Evolutionary conservation across 2,329 filamentous ascomycete genomes (phyloP).

Genomic region (Stenocarpella maydis): DNA sequence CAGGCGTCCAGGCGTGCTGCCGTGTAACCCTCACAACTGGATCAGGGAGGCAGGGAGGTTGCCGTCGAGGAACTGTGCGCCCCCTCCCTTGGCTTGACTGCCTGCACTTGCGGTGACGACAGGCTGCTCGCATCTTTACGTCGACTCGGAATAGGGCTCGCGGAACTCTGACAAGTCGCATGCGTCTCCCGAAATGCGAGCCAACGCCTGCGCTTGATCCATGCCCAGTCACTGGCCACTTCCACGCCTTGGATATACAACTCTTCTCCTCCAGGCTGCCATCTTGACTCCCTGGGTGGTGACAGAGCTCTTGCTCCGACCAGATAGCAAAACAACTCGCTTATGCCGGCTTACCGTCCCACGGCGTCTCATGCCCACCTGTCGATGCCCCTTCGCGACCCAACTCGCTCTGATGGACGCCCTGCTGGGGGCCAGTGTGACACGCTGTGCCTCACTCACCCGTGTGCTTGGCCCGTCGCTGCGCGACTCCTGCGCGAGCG

Average conservation of each 20-base stretch:
- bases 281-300: neutral
- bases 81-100: neutral
- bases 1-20: constrained; percentile 9
- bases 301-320: neutral
- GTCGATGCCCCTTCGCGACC: neutral
- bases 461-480: neutral
- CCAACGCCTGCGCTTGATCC: neutral
- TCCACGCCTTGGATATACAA: constrained; percentile 6
- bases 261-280: neutral
- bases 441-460: neutral
- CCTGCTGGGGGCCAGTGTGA: neutral
- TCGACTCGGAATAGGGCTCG: neutral
- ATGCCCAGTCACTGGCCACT: neutral
- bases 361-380: constrained; percentile 11
- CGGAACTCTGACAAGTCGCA: constrained; percentile 14
- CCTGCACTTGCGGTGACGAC: neutral
- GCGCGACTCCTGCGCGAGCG: neutral
- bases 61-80: neutral
- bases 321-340: constrained; percentile 11
- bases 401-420: constrained; percentile 1
- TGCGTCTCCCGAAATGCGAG: constrained; percentile 12
- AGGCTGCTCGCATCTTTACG: neutral
- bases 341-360: constrained; percentile 22
- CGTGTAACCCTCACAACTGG: constrained; percentile 22
- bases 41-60: constrained; percentile 19